phyloP scores from a whole-genome alignment of 257 asterid genomes.

The Fraxinus pennsylvanica region DNA sequence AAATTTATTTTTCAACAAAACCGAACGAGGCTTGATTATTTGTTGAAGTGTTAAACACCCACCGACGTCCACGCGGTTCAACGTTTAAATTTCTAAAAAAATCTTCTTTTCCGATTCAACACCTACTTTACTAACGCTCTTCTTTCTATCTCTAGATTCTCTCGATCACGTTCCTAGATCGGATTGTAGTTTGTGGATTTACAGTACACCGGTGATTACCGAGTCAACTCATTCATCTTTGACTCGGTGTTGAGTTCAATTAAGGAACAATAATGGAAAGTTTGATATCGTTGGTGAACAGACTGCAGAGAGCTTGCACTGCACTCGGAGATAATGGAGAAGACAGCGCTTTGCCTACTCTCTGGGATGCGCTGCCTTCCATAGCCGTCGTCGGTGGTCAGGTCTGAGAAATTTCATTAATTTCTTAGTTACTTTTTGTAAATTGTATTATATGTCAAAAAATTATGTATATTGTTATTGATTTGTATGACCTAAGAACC shows the following conservation, averaged over 20 bases:
- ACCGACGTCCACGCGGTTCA: slow-evolving; percentile 40
- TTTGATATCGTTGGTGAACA: too few species aligned
- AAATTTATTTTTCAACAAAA: too few species aligned
- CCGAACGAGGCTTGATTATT: too few species aligned
- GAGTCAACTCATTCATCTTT: slow-evolving; percentile 38
- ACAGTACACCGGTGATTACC: slow-evolving; percentile 13
- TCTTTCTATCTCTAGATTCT: not conserved
- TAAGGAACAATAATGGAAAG: too few species aligned
- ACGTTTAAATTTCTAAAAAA: slow-evolving; percentile 26
- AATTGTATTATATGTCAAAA: not conserved
- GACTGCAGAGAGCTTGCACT: too few species aligned
- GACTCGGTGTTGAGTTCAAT: slow-evolving; percentile 31
- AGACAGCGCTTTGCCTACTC: too few species aligned
- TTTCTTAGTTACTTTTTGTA: not conserved
- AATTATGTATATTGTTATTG: slow-evolving; percentile 2
- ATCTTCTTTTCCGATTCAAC: not conserved
- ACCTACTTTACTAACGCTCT: not conserved
- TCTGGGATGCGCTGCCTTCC: too few species aligned
- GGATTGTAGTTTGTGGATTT: not conserved
- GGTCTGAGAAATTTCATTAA: slow-evolving; percentile 38
- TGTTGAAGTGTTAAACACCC: not conserved
- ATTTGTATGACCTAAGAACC: slow-evolving; percentile 24
- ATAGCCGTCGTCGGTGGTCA: slow-evolving; percentile 48
- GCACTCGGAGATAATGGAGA: too few species aligned
- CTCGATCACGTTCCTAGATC: slow-evolving; percentile 10